Base-by-base conservation (phyloP, 2,329 filamentous ascomycete genomes). In the Helicocarpus griseus region DNA sequence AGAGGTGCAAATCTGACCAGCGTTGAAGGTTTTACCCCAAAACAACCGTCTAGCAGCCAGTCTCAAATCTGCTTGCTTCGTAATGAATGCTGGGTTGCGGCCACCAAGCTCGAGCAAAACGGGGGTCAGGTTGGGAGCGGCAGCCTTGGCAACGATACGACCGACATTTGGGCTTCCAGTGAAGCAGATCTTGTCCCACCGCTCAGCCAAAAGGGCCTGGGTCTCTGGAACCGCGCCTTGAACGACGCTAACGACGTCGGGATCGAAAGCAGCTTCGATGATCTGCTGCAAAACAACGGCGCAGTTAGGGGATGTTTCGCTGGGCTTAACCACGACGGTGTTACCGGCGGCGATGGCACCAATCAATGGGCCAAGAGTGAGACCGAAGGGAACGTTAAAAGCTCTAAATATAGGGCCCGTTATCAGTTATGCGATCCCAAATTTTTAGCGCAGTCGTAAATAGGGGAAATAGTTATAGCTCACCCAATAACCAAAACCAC, bases 121-220 rank as follows among this genome's bases (percentile, higher is more conserved):
- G 0, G 93, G 93, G 0, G 93, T 97, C 55, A 95, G 77, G 35
- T 88, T 85, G 64, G 89, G 82, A 54, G 93, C 91, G 0, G 91
- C 93, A 67, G 94, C 95, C 68, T 90, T 84, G 45, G 88, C 81
- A 49, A 97, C 83, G 62, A 97, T 90, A 64, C 85, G 89, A 63
- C 87, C 93, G 17, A 96, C 89, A 26, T 66, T 73, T 49, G 79
- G 78, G 61, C 82, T 84, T 50, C 93, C 93, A 1, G 93, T 98
- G 74, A 95, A 98, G 75, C 93, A 90, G 63, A 98, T 94, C 79
- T 96, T 97, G 73, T 94, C 90, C 85, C 90, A 98, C 69, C 91
- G 91, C 73, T 89, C 81, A 53, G 91, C 82, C 31, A 98, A 78
- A 41, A 97, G 73, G 11, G 82, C 83, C 43, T 86, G 88, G 3